Evolutionary conservation across 805 yeast species (phyloP).

Genomic region (Millerozyma acaciae): DNA sequence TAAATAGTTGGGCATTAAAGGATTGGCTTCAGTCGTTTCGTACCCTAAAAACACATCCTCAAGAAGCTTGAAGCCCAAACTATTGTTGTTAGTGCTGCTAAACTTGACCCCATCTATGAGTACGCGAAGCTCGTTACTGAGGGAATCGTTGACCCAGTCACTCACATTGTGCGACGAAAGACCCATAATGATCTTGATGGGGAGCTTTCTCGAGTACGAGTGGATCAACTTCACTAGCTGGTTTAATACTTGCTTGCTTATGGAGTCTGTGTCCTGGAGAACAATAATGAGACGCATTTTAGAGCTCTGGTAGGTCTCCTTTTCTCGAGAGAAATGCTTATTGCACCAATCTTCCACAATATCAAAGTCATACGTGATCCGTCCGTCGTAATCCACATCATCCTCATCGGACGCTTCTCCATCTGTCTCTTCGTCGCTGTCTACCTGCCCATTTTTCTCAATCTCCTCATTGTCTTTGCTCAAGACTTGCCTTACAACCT

Average conservation of each 20-base stretch:
- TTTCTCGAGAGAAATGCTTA: slow-evolving; percentile 7
- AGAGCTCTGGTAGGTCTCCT: slow-evolving; percentile 5
- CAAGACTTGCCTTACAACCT: slow-evolving; percentile 30
- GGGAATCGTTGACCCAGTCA: slow-evolving; percentile 32
- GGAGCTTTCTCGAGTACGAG: slow-evolving; percentile 22
- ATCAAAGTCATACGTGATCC: slow-evolving; percentile 35
- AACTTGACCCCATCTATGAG: slow-evolving; percentile 29
- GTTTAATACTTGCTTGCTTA: slow-evolving; percentile 31
- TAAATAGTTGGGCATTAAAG: slow-evolving; percentile 20
- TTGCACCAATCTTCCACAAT: slow-evolving; percentile 30
- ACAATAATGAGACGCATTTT: slow-evolving; percentile 22
- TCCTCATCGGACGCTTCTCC: slow-evolving; percentile 12
- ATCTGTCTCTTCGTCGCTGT: slow-evolving; percentile 9
- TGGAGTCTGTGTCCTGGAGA: slow-evolving; percentile 36
- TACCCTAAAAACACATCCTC: slow-evolving; percentile 29
- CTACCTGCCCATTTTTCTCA: slow-evolving; percentile 7
- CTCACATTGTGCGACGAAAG: slow-evolving; percentile 32
- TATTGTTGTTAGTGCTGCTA: slow-evolving; percentile 27
- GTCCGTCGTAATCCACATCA: slow-evolving; percentile 15
- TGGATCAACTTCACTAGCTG: slow-evolving; percentile 30
- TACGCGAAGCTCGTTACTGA: slow-evolving; percentile 27
- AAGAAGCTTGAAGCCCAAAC: slow-evolving; percentile 30
- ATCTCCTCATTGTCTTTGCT: slow-evolving; percentile 10
- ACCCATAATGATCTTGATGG: slow-evolving; percentile 34
- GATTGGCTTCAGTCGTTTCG: slow-evolving; percentile 15